Base-by-base conservation (phyloP, 768 basidiomycete species). In the Baorangia bicolor region DNA sequence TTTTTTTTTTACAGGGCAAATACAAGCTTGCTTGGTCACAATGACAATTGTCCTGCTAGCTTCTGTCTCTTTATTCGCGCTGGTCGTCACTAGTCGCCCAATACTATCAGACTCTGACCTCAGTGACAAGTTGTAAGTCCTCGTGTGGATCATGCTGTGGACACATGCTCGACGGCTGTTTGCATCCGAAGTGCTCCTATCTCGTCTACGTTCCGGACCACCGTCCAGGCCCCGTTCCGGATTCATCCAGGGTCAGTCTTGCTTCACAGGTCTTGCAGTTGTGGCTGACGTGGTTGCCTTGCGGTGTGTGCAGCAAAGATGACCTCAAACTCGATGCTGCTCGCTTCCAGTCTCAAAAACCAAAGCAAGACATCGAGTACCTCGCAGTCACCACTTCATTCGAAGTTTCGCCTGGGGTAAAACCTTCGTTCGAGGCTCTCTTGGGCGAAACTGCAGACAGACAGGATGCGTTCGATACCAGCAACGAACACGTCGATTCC, bases 31-130 rank as follows among this genome's bases (percentile, higher is more conserved):
- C 21, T 39, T 49, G 40, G 30, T 48, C 11, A 31, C 47, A 23
- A 79, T 78, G 77, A 67, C 74, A 23, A 65, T 75, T 23, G 66
- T 68, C 53, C 61, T 78, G 35, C 65, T 79, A 49, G 73, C 69
- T 44, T 77, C 70, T 18, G 63, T 75, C 51, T 71, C 73, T 46
- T 67, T 79, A 31, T 67, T 77, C 54, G 76, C 72, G 70, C 73
- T 80, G 69, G 74, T 76, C 69, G 78, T 78, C 60, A 69, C 73
- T 51, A 65, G 76, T 64, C 76, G 68, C 58, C 78, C 78, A 27
- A 61, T 78, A 53, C 54, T 64, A 18, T 62, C 69, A 13, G 56
- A 61, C 46, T 55, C 68, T 33, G 58, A 65, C 28, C 49, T 64
- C 50, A 54, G 66, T 31, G 56, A 67, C 21, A n/a, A n/a, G n/a